Evolutionary conservation across 306 rosid genomes (phyloP).

Genomic region (Casuarina glauca): DNA sequence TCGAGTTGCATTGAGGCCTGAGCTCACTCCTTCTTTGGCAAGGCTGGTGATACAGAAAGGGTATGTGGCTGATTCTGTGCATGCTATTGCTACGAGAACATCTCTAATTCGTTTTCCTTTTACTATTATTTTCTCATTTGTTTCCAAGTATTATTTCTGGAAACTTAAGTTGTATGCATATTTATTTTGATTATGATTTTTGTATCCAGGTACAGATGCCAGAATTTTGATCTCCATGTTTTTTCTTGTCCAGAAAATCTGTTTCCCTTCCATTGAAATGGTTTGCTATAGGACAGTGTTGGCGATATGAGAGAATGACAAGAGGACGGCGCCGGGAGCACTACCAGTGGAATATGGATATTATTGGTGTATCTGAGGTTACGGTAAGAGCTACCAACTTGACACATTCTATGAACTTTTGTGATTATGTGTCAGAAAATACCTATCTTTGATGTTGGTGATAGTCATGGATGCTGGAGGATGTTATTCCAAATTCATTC

Average conservation of each 20-base stretch:
- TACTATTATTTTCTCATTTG: slow-evolving; percentile 23
- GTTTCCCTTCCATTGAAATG: slow-evolving; percentile 86
- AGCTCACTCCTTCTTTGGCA: slow-evolving; percentile 96
- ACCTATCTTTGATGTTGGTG: background rate
- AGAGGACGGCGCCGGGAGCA: slow-evolving; percentile 97
- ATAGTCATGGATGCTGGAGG: background rate
- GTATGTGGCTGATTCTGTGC: slow-evolving; percentile 46
- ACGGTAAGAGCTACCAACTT: slow-evolving; percentile 51
- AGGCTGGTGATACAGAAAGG: slow-evolving; percentile 96
- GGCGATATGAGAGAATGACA: slow-evolving; percentile 99
- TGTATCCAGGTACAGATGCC: slow-evolving; percentile 41
- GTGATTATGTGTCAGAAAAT: background rate
- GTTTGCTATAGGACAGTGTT: slow-evolving; percentile 98
- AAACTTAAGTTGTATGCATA: slow-evolving; percentile 22
- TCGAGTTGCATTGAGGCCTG: slow-evolving; percentile 94
- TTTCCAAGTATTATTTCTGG: slow-evolving; percentile 5
- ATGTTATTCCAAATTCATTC: slow-evolving; percentile 1
- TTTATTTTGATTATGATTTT: slow-evolving; percentile 28
- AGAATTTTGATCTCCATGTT: slow-evolving; percentile 41
- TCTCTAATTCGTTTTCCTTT: slow-evolving; percentile 14
- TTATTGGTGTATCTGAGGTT: slow-evolving; percentile 86
- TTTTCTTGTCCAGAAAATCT: slow-evolving; percentile 72
- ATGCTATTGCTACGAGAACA: background rate
- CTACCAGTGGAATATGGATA: slow-evolving; percentile 98
- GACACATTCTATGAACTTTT: slow-evolving; percentile 16